These are phyloP conservation scores for Cinchona pubescens DNA, from an alignment of 257 asterid species.

Conservation along the genomic window DNA sequence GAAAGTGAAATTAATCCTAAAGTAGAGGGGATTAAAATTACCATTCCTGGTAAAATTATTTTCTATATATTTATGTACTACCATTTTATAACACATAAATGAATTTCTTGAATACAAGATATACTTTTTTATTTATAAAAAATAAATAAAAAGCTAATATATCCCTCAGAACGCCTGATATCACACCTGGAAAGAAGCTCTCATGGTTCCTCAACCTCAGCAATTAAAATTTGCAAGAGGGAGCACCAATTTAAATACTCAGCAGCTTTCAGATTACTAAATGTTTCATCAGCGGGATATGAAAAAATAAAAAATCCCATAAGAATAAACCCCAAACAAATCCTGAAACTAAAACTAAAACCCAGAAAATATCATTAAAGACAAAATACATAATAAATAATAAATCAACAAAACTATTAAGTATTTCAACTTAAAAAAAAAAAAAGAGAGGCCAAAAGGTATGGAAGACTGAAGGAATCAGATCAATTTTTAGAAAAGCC, in stretches of 20 bases:
- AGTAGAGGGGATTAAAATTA: too few species aligned
- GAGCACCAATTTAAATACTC: constrained; percentile 12
- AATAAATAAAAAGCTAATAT: neutral
- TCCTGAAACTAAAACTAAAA: neutral
- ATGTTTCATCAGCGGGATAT: constrained; percentile 18
- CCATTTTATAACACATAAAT: too few species aligned
- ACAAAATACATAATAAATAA: neutral
- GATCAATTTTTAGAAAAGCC: neutral
- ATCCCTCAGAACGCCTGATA: constrained; percentile 26
- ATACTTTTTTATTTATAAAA: too few species aligned
- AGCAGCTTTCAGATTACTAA: constrained; percentile 16
- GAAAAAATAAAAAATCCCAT: neutral
- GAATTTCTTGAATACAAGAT: too few species aligned
- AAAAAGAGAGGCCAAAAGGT: neutral
- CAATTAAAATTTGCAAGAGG: neutral
- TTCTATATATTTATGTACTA: too few species aligned
- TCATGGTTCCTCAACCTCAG: constrained; percentile 20
- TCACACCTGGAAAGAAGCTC: constrained; percentile 9
- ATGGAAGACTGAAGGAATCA: neutral
- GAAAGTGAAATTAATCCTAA: too few species aligned
- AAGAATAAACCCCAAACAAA: neutral
- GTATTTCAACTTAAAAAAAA: neutral
- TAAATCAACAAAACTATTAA: neutral
- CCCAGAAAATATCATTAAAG: neutral
- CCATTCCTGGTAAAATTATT: too few species aligned